Percentiles rank a stretch among this genome's conserved stretches.
These are phyloP conservation scores for Oenanthe sinensis DNA, from an alignment of 129 eudicot genomes.

Conservation along the genomic window DNA sequence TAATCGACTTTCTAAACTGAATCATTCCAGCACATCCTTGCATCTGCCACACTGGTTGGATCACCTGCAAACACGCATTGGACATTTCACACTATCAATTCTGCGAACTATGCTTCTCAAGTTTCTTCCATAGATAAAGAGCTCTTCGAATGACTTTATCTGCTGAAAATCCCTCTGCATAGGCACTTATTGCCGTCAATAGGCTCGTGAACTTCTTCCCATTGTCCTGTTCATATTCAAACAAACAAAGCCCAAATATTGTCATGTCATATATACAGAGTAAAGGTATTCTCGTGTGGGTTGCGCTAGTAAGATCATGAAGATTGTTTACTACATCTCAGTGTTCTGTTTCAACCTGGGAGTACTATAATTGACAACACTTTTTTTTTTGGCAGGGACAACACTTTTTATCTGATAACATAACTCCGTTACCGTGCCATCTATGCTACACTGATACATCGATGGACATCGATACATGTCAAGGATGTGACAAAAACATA, in stretches of 20 bases:
- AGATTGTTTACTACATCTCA: background rate
- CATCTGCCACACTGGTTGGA: background rate
- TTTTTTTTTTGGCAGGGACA: too few species aligned
- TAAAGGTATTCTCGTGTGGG: background rate
- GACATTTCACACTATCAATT: background rate
- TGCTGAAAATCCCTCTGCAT: slow-evolving; percentile 97
- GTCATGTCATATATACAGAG: background rate
- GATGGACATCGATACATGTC: too few species aligned
- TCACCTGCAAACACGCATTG: background rate
- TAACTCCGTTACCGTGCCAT: background rate
- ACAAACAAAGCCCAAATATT: background rate
- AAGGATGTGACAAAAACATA: too few species aligned
- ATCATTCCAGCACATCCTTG: background rate
- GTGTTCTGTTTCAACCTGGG: background rate
- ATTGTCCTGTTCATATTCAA: slow-evolving; percentile 47
- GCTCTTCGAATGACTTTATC: slow-evolving; percentile 80
- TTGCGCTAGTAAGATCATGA: background rate
- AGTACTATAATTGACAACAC: background rate
- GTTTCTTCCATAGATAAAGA: slow-evolving; percentile 78
- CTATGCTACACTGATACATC: background rate
- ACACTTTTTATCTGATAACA: background rate
- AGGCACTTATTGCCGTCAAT: slow-evolving; percentile 87
- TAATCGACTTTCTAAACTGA: background rate
- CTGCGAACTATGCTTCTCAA: slow-evolving; percentile 28
- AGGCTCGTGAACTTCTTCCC: slow-evolving; percentile 91